Evolutionary conservation across 1,284 basidiomycete genomes (phyloP).

Genomic region (Veloboletus limbatus): DNA sequence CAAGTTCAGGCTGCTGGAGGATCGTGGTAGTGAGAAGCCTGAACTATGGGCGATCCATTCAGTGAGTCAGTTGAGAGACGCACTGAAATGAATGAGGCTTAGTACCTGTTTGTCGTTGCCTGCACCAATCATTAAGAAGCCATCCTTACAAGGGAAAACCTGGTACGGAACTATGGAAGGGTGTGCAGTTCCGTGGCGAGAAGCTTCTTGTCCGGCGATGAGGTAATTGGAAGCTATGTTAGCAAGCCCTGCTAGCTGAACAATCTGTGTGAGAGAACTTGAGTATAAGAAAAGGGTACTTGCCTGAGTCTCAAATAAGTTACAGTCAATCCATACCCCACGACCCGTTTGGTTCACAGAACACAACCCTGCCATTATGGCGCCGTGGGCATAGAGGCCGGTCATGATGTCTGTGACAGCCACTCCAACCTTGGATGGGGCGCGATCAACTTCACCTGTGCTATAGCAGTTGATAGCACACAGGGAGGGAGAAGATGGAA

Average conservation of each 20-base stretch:
- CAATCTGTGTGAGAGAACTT: constrained; percentile 3
- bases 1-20: constrained; percentile 56
- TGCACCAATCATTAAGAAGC: constrained; percentile 92
- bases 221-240: constrained; percentile 96
- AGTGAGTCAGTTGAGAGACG: constrained; percentile 3
- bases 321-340: constrained; percentile 89
- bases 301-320: constrained; percentile 84
- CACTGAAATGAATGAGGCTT: constrained; percentile 7
- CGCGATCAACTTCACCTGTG: constrained; percentile 86
- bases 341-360: constrained; percentile 82
- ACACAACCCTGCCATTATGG: constrained; percentile 87
- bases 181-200: constrained; percentile 89
- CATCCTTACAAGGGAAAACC: constrained; percentile 85
- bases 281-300: constrained; percentile 17
- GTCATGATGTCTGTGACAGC: constrained; percentile 91
- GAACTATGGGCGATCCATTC: constrained; percentile 52
- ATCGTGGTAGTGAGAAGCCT: constrained; percentile 59
- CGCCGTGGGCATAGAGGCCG: constrained; percentile 91
- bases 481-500: constrained; percentile 6
- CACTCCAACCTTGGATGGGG: constrained; percentile 89
- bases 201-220: constrained; percentile 81
- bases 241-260: constrained; percentile 83
- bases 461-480: constrained; percentile 37
- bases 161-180: constrained; percentile 92
- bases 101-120: constrained; percentile 90